Conservation (phyloP, 176 grass and related monocot genomes). For the Musa troglodytarum region DNA sequence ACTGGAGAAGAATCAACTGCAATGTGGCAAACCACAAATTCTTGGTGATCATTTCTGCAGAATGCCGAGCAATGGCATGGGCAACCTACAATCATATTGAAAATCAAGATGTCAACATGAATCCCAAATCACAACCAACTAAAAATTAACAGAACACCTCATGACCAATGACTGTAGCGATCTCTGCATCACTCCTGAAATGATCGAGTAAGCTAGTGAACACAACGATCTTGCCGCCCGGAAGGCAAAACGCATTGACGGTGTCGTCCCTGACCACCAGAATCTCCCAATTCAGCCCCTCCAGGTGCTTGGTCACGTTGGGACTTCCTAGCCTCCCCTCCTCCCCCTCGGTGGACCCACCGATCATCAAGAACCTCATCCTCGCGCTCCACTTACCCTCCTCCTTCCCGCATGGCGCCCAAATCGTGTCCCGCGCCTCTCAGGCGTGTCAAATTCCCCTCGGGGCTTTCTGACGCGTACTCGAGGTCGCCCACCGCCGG, state of each 20-base stretch:
- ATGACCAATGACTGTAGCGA: slow-evolving; percentile 77
- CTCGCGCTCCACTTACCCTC: slow-evolving; percentile 37
- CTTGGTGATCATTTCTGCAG: slow-evolving; percentile 63
- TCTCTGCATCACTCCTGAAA: slow-evolving; percentile 68
- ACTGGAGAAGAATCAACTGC: slow-evolving; percentile 67
- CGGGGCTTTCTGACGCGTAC: slow-evolving; percentile 24
- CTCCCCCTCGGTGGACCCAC: slow-evolving; percentile 57
- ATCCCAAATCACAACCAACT: slow-evolving; percentile 7
- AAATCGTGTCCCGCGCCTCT: background rate
- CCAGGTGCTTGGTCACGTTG: slow-evolving; percentile 49
- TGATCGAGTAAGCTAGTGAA: slow-evolving; percentile 76
- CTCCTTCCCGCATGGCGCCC: slow-evolving; percentile 18
- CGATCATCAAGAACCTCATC: slow-evolving; percentile 87
- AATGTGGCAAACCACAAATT: slow-evolving; percentile 53
- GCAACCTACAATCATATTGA: slow-evolving; percentile 46
- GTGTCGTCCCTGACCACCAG: slow-evolving; percentile 63
- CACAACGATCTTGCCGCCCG: slow-evolving; percentile 83
- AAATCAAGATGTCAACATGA: slow-evolving; percentile 4
- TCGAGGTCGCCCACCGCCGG: slow-evolving; percentile 27
- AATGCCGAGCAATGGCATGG: slow-evolving; percentile 67
- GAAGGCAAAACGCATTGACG: slow-evolving; percentile 78
- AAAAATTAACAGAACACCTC: slow-evolving; percentile 39
- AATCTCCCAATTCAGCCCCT: slow-evolving; percentile 85
- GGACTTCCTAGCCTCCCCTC: slow-evolving; percentile 30
- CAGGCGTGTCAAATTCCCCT: slow-evolving; percentile 3